phyloP scores from a whole-genome alignment of 495 filamentous ascomycete genomes.

The Podospora didyma region DNA sequence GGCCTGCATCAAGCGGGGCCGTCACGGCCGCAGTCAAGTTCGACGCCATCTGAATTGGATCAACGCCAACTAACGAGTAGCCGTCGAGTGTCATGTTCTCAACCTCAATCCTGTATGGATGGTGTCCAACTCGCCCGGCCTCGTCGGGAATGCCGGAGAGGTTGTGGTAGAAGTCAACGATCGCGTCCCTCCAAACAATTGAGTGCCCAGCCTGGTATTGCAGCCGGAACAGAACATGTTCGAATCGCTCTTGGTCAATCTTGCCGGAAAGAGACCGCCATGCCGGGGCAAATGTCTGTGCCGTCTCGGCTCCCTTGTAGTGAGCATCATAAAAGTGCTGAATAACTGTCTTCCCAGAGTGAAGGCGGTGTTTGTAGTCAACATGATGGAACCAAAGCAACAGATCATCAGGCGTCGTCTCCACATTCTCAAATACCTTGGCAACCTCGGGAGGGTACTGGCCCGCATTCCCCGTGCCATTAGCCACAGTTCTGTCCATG shows the following conservation, averaged over 20 bases:
- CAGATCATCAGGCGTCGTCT: conserved; percentile 65
- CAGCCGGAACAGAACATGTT: conserved; percentile 52
- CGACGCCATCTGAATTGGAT: conserved; percentile 55
- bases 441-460: conserved; percentile 63
- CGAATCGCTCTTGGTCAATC: conserved; percentile 59
- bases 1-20: conserved; percentile 37
- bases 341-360: conserved; percentile 63
- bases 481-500: conserved; percentile 67
- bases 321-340: conserved; percentile 74
- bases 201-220: conserved; percentile 66
- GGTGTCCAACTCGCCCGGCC: conserved; percentile 48
- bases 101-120: conserved; percentile 62
- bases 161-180: conserved; percentile 58
- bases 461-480: conserved; percentile 61
- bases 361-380: conserved; percentile 57
- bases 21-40: conserved; percentile 21
- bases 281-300: conserved; percentile 49
- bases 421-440: conserved; percentile 52
- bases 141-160: conserved; percentile 56
- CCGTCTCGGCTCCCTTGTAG: conserved; percentile 57
- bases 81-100: conserved; percentile 56
- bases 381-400: conserved; percentile 77
- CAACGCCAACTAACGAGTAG: conserved; percentile 48
- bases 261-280: conserved; percentile 54
- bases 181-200: conserved; percentile 64